Conservation (phyloP, 441 rosid genomes). For the Populus hybrid region DNA sequence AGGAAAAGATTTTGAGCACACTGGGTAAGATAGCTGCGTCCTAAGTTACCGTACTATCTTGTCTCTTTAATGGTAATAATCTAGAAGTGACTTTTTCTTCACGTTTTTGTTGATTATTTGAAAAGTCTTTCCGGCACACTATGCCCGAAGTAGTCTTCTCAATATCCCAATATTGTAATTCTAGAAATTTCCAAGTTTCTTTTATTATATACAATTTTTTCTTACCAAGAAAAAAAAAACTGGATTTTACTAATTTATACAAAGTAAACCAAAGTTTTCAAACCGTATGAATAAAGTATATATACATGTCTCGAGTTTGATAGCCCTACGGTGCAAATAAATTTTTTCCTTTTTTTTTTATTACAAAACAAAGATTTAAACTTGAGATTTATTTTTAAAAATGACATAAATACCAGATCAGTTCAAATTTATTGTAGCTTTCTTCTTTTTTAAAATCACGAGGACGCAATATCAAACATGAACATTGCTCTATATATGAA, state of each 20-base stretch:
- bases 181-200: not conserved
- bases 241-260: too few species aligned
- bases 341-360: too few species aligned
- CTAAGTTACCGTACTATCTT: not conserved
- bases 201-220: too few species aligned
- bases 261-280: too few species aligned
- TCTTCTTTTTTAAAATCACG: not conserved
- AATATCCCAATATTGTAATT: not conserved
- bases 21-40: constrained; percentile 42
- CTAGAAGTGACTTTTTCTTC: not conserved
- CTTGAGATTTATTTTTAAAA: too few species aligned
- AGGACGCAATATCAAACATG: not conserved
- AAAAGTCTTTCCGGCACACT: not conserved
- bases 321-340: too few species aligned
- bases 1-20: constrained; percentile 50
- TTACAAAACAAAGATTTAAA: too few species aligned
- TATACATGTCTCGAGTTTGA: too few species aligned
- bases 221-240: too few species aligned
- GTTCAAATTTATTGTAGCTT: not conserved
- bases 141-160: not conserved
- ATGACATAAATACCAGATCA: not conserved
- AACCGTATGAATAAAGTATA: too few species aligned
- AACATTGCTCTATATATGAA: constrained; percentile 10
- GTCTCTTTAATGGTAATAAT: not conserved
- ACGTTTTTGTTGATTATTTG: not conserved